Evolutionary conservation across 768 basidiomycete genomes (phyloP), one percentile per base, ranked within the genome.

Genomic region (Hericium rajendrae): DNA sequence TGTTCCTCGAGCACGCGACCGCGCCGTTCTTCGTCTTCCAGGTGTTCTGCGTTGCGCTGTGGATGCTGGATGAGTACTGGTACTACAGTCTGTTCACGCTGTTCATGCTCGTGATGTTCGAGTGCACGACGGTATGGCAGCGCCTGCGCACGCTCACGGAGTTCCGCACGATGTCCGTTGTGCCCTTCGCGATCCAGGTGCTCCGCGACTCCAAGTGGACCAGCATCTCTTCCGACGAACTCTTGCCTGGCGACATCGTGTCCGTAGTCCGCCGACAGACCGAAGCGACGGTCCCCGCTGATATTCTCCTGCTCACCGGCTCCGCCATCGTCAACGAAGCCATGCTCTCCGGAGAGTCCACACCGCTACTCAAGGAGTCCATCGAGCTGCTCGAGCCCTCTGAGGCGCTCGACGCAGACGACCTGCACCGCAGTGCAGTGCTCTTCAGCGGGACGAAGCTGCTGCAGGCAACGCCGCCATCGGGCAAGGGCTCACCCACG

Each of bases 1-100:
- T 99, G 38, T 97, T 99, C 63, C 78, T 75, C 22, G 97, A 99
- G 74, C 97, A 99, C 67, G 94, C 95, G 1, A 94, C 94, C 4
- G 97, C 97, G 0, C 97, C 97, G 0, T 99, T 99, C 80, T 99
- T 99, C 71, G 97, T 99, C 26, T 99, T 99, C 73, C 97, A 99
- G 72, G 73, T 98, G 16, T 98, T 99, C 73, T 98, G 97, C 61
- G 97, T 97, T 1, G 93, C 91, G 0, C 75, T 99, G 10, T 99
- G 97, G 97, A 92, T 89, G 68, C 72, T 99, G 65, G 97, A 99
- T 65, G 97, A 98, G 69, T 99, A 98, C 70, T 97, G 94, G 94
- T 97, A 97, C 70, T 99, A 97, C 77, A 88, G 89, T 56, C 70
- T 99, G 41, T 99, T 99, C 74, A 98, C 97, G 2, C 77, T 94